phyloP scores from a whole-genome alignment of 352 stramenopile genomes.

The Thraustochytrium striatum region DNA sequence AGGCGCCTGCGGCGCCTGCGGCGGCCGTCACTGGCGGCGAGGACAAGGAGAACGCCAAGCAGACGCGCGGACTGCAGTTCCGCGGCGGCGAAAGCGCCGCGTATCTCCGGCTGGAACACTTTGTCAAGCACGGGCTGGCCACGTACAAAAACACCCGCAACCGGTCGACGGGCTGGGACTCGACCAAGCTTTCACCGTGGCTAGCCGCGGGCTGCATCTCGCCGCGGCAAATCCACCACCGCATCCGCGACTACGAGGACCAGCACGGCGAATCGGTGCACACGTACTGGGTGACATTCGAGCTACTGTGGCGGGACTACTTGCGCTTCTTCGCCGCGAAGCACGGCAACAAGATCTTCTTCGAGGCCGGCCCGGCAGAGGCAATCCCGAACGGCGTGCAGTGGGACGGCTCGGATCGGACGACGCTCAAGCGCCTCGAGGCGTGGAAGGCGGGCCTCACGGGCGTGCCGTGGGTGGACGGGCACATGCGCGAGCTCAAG shows the following conservation, averaged over 20 bases:
- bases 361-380: slow-evolving; percentile 57
- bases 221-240: slow-evolving; percentile 64
- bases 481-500: slow-evolving; percentile 79
- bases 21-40: not conserved
- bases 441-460: slow-evolving; percentile 75
- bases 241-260: slow-evolving; percentile 69
- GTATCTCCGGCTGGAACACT: slow-evolving; percentile 65
- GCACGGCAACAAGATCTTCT: slow-evolving; percentile 70
- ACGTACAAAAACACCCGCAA: slow-evolving; percentile 80
- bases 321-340: slow-evolving; percentile 75
- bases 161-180: slow-evolving; percentile 69
- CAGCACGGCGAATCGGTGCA: slow-evolving; percentile 57
- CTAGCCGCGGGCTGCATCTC: slow-evolving; percentile 73
- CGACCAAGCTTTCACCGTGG: slow-evolving; percentile 77
- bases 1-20: too few species aligned
- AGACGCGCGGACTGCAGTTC: slow-evolving; percentile 59
- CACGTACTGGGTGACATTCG: slow-evolving; percentile 80
- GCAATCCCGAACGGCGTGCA: not conserved
- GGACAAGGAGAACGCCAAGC: not conserved
- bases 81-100: slow-evolving; percentile 67
- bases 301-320: slow-evolving; percentile 73
- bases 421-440: slow-evolving; percentile 25
- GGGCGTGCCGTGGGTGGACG: slow-evolving; percentile 77
- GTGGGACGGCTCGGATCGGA: not conserved
- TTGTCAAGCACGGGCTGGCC: slow-evolving; percentile 63